Conservation (phyloP, 257 asterid genomes). For the Haberlea rhodopensis region DNA sequence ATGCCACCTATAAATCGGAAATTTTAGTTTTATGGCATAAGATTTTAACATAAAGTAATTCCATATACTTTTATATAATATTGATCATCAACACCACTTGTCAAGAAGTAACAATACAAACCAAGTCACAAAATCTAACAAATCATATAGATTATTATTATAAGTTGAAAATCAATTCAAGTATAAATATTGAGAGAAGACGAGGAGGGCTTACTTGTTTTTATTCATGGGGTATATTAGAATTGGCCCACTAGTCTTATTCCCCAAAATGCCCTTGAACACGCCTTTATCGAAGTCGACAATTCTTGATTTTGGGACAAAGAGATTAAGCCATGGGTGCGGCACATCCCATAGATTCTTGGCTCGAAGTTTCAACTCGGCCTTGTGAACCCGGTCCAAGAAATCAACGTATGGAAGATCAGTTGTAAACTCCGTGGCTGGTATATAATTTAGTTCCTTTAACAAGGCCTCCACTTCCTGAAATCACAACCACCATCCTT, state of each 20-base stretch:
- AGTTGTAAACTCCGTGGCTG: slow-evolving; percentile 56
- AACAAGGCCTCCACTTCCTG: slow-evolving; percentile 58
- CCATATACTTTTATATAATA: too few relatives aligned
- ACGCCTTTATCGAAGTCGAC: slow-evolving; percentile 65
- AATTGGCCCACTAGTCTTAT: slow-evolving; percentile 72
- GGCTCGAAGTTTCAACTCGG: slow-evolving; percentile 66
- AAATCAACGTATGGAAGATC: slow-evolving; percentile 71
- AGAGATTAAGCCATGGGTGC: slow-evolving; percentile 84
- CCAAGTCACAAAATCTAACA: too few relatives aligned
- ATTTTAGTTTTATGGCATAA: too few relatives aligned
- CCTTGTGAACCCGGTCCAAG: slow-evolving; percentile 85
- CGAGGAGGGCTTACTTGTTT: slow-evolving; percentile 52
- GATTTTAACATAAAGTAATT: too few relatives aligned
- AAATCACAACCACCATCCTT: not conserved
- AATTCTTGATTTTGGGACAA: slow-evolving; percentile 72
- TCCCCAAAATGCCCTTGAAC: slow-evolving; percentile 72
- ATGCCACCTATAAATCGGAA: too few relatives aligned
- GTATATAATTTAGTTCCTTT: slow-evolving; percentile 51
- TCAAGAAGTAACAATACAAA: too few relatives aligned
- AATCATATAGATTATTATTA: too few relatives aligned
- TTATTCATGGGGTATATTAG: slow-evolving; percentile 82
- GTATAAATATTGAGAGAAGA: not conserved
- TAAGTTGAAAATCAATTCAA: not conserved
- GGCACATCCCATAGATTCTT: slow-evolving; percentile 86
- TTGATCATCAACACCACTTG: too few relatives aligned